Conservation (phyloP, 2,329 filamentous ascomycete species). For the Mollisia scopiformis region DNA sequence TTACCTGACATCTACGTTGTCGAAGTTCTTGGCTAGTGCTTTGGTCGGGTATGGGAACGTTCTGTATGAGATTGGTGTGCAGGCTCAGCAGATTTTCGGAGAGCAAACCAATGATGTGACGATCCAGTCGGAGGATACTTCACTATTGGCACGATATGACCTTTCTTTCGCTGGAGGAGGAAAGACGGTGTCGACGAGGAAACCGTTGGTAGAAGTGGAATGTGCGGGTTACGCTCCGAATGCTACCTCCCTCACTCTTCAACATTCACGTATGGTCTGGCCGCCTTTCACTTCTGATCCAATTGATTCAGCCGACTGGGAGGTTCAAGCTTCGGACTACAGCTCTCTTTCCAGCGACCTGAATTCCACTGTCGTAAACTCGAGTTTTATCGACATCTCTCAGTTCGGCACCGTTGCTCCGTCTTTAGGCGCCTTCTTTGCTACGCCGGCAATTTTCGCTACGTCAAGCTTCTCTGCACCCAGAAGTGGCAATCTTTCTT, state of each 20-base stretch:
- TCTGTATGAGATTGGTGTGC: neutral
- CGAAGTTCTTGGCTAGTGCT: neutral
- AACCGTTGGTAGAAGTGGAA: constrained; percentile 6
- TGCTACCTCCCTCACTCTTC: neutral
- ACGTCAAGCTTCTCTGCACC: too few species aligned
- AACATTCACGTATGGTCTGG: neutral
- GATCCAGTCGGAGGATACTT: neutral
- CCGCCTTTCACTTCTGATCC: neutral
- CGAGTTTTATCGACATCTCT: neutral
- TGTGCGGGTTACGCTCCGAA: neutral
- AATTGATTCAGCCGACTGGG: neutral
- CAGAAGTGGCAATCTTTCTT: neutral
- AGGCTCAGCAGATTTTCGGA: neutral
- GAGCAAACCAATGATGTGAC: too few species aligned
- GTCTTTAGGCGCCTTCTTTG: constrained; percentile 2
- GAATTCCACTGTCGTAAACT: constrained; percentile 11
- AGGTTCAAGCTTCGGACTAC: neutral
- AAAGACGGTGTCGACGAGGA: neutral
- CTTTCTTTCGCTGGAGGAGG: neutral
- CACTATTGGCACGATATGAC: constrained; percentile 4
- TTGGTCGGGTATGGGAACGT: neutral
- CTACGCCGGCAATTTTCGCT: neutral
- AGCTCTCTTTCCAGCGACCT: neutral
- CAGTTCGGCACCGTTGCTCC: constrained; percentile 7
- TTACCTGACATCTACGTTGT: constrained; percentile 6